Evolutionary conservation across 1,139 yeast genomes (phyloP).

Genomic region (Maudiozyma humilis): DNA sequence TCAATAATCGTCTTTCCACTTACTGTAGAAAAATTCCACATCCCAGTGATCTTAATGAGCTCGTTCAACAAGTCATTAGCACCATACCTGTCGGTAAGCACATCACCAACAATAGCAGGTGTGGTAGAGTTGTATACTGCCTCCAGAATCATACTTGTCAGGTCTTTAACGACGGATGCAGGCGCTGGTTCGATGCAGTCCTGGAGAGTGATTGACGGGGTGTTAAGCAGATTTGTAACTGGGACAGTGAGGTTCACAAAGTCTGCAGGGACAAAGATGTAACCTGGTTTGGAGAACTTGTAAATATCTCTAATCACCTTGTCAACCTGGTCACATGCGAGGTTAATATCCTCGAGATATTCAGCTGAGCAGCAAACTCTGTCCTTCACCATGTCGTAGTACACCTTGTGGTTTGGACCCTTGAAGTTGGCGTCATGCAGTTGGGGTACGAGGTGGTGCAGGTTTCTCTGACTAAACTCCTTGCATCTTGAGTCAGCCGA

Average conservation of each 20-base stretch:
- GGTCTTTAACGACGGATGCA: slow-evolving; percentile 32
- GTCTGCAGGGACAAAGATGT: slow-evolving; percentile 66
- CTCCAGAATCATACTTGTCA: slow-evolving; percentile 42
- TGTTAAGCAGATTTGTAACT: slow-evolving; percentile 24
- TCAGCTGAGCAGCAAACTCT: slow-evolving; percentile 53
- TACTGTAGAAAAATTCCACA: slow-evolving; percentile 26
- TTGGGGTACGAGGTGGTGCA: slow-evolving; percentile 68
- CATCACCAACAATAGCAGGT: slow-evolving; percentile 64
- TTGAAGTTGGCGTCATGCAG: slow-evolving; percentile 43
- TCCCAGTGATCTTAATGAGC: slow-evolving; percentile 39
- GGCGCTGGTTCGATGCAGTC: slow-evolving; percentile 25
- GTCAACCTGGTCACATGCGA: slow-evolving; percentile 53
- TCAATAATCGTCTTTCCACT: slow-evolving; percentile 40
- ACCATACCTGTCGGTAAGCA: slow-evolving; percentile 45
- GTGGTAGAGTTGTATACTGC: slow-evolving; percentile 43
- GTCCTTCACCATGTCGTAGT: slow-evolving; percentile 51
- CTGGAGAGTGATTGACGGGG: slow-evolving; percentile 25
- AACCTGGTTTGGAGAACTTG: slow-evolving; percentile 65
- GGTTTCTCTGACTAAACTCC: slow-evolving; percentile 41
- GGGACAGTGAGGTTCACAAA: slow-evolving; percentile 47
- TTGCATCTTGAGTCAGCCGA: slow-evolving; percentile 33
- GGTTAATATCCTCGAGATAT: slow-evolving; percentile 41
- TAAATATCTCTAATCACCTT: slow-evolving; percentile 50
- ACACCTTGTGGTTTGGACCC: slow-evolving; percentile 53
- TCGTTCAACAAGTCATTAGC: slow-evolving; percentile 39